A percentile compares a stretch with the other conserved stretches of the same genome.
Evolutionary conservation across 2,329 filamentous ascomycete genomes (phyloP).

Genomic region (Tolypocladium cylindrosporum): DNA sequence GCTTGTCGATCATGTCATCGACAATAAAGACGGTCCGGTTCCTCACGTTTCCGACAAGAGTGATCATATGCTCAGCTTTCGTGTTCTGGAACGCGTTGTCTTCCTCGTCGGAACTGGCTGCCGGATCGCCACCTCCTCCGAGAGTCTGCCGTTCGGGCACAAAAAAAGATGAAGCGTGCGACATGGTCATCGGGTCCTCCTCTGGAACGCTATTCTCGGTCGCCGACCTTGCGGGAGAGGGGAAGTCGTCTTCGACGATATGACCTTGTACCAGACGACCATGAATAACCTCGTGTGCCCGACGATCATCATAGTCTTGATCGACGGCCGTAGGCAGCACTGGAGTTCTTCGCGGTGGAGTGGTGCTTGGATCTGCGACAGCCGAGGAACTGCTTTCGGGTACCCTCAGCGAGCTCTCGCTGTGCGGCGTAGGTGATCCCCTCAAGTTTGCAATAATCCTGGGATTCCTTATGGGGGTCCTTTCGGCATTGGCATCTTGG

Average conservation of each 20-base stretch:
- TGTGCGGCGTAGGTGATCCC: conserved; percentile 30
- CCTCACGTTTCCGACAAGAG: conserved; percentile 89
- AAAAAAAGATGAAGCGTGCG: conserved; percentile 72
- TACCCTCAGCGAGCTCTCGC: conserved; percentile 10
- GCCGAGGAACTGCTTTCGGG: conserved; percentile 6
- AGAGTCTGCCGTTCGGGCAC: conserved; percentile 57
- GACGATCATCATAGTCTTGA: conserved; percentile 63
- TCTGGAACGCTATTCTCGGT: conserved; percentile 55
- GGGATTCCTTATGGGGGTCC: conserved; percentile 14
- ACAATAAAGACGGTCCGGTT: conserved; percentile 86
- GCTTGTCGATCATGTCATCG: conserved; percentile 98
- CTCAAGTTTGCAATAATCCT: conserved; percentile 29
- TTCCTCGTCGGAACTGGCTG: conserved; percentile 80
- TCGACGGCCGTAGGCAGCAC: conserved; percentile 23
- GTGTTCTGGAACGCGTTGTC: conserved; percentile 78
- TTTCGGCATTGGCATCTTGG: conserved; percentile 9
- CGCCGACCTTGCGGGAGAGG: conserved; percentile 63
- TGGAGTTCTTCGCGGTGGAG: conserved; percentile 13
- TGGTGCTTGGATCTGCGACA: conserved; percentile 7
- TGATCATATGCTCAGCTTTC: conserved; percentile 87
- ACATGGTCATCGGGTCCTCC: conserved; percentile 76
- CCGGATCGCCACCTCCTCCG: conserved; percentile 76
- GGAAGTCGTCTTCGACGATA: conserved; percentile 88
- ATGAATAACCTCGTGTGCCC: conserved; percentile 81
- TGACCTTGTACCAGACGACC: conserved; percentile 88